Evolutionary conservation across 1,284 basidiomycete genomes (phyloP), one percentile per base, ranked within the genome.

Genomic region (Ustilago sp.): DNA sequence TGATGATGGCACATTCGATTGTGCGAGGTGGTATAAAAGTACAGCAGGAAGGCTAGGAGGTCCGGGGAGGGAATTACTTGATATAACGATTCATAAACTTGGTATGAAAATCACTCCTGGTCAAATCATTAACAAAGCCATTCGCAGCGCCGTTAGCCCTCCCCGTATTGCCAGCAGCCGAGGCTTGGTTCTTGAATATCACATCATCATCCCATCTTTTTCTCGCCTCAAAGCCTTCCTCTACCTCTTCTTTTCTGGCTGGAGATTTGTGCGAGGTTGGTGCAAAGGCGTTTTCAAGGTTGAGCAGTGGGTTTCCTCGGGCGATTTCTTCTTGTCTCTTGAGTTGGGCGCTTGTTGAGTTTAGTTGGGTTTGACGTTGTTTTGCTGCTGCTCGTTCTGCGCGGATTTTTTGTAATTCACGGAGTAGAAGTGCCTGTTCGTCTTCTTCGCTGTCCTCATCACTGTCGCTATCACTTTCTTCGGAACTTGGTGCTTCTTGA

Each of bases 181-280:
- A 8, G 4, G 84, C 77, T 57, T 86, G 84, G 60, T 86, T 86
- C 63, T 85, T 84, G 73, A 86, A 86, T 32, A 86, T 85, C 23
- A 86, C 64, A 54, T 86, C 84, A 59, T 86, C 81, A 68, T 86
- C 84, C 84, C 84, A 86, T 48, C 84, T 66, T 32, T 74, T 60
- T 41, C 75, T 68, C 11, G 83, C 81, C 23, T 65, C 72, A 59
- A 83, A 83, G 38, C 55, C 52, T 19, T n/a, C 4, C 8, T 11
- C 5, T 39, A 15, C 11, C 38, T 23, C 13, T 23, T 3, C 19
- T 41, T 8, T 23, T 36, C 3, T 36, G 0, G 31, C 43, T 17
- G 32, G 57, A 0, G 23, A 31, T 48, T n/a, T 38, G 51, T 23
- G 6, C 7, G 58, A 28, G 48, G 3, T 28, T 28, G 48, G 47